Base-by-base conservation (phyloP, 805 yeast species). In the Metschnikowia hibisci region DNA sequence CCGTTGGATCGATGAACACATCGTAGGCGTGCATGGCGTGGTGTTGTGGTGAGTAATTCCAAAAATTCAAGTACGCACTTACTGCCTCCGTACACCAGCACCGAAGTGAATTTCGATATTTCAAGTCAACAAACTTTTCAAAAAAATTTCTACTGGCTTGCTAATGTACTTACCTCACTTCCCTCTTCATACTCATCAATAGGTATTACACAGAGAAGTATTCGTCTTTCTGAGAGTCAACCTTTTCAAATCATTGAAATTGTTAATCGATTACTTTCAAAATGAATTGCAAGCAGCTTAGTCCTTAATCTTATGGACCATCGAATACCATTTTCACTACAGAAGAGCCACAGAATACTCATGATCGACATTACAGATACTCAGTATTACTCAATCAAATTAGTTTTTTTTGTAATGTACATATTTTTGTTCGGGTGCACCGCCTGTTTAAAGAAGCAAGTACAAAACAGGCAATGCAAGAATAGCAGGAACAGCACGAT, bases 11-110 rank as follows among this genome's bases (percentile, higher is more conserved):
- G 37, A 85, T 72, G 52, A 88, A 72, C 60, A 85, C 88, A 51
- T 83, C 80, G 61, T 84, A 86, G 12, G 84, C 83, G 55, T 87
- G 87, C 96, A 88, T 88, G 32, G 37, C 30, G n/a, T 26, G 23
- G 12, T 30, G 18, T 14, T 34, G 43, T 34, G n/a, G 32, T 18
- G 29, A 20, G 32, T 18, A 22, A 41, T 39, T 13, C 34, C 32
- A 34, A 34, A 28, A 29, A 28, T 34, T 39, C 35, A 15, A 39
- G 31, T 29, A 23, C 15, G 35, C 35, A 14, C n/a, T n/a, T n/a
- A n/a, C 13, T 32, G 22, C 25, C 11, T 35, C 42, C 42, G 35
- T 31, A 39, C 45, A 18, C 18, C 34, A 22, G 14, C 29, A 10
- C 15, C 15, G 10, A 23, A 25, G 28, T 25, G 10, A 25, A 25